Base-by-base conservation (phyloP, 192 early-diverging fungal species). In the Coemansia sp. region DNA sequence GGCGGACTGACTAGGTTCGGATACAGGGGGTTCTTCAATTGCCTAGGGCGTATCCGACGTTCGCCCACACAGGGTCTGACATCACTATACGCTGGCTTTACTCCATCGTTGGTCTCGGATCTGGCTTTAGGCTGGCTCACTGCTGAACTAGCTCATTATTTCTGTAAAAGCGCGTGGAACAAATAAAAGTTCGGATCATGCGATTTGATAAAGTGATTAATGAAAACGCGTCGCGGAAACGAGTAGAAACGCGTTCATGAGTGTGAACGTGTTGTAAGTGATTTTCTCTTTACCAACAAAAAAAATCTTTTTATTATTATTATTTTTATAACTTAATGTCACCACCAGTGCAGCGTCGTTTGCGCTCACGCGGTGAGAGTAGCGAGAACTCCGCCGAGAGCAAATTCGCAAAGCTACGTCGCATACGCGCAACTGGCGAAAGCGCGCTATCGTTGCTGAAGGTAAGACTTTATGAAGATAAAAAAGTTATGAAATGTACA, bases 341-440 rank as follows among this genome's bases (percentile, higher is more conserved):
- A 12, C 67, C 77, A 11, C 69, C 72, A 11, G 64, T n/a, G 9
- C 41, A 65, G 11, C 73, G 78, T 42, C 64, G 61, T 24, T 64
- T 76, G 45, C 79, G 80, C 19, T 32, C 74, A 1, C 75, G 69
- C 31, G 27, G 48, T 19, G 68, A 69, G 20, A 66, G 66, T 13
- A 46, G 71, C 20, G 53, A 61, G n/a, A 61, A 11, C 32, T 24
- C 53, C n/a, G 45, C 6, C 36, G 75, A 73, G 38, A 68, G 39
- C 69, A 75, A 72, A 42, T 78, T 83, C 29, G 81, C 68, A 10
- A 61, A 62, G 27, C 65, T 83, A 27, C 81, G 81, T 15, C 76
- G 73, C n/a, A 59, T 78, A 22, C 75, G 76, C 20, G 81, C 72
- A 0, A 71, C 81, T 7, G 81, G 81, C 41, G 70, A 77, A 64